Evolutionary conservation across 495 filamentous ascomycete species (phyloP).

Genomic region (Platismatia glauca): DNA sequence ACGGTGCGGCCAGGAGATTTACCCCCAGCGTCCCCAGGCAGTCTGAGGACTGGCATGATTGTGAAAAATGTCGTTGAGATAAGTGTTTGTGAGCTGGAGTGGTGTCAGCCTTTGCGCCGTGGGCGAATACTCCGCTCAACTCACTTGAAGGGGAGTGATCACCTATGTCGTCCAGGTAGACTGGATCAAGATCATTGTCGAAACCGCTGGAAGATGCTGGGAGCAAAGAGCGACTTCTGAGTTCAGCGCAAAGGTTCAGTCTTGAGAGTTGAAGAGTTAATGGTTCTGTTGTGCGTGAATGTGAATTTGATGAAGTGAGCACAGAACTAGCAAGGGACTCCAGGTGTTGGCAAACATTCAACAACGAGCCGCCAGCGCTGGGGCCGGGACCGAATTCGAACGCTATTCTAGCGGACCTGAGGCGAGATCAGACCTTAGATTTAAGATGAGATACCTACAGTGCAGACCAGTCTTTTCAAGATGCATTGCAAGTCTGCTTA

Average conservation of each 20-base stretch:
- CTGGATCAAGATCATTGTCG: not conserved
- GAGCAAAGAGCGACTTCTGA: not conserved
- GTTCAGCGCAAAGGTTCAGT: not conserved
- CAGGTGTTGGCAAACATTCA: not conserved
- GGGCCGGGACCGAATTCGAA: not conserved
- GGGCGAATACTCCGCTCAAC: not conserved
- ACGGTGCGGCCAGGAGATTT: not conserved
- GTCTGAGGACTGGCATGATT: not conserved
- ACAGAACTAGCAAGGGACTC: no score
- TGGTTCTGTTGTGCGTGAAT: not conserved
- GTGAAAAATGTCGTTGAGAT: not conserved
- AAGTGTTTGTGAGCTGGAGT: not conserved
- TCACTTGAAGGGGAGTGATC: not conserved
- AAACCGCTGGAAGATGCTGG: not conserved
- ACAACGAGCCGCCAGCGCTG: not conserved
- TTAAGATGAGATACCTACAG: not conserved
- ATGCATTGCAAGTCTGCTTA: not conserved
- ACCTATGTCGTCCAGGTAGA: not conserved
- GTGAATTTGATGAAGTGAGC: not conserved
- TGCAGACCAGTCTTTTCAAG: no score
- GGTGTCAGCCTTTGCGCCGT: not conserved
- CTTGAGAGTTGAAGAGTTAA: not conserved
- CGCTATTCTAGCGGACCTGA: no score
- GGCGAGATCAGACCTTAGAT: no score
- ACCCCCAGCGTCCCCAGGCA: not conserved